Conservation (phyloP, 306 rosid species). For the Prunus davidiana region DNA sequence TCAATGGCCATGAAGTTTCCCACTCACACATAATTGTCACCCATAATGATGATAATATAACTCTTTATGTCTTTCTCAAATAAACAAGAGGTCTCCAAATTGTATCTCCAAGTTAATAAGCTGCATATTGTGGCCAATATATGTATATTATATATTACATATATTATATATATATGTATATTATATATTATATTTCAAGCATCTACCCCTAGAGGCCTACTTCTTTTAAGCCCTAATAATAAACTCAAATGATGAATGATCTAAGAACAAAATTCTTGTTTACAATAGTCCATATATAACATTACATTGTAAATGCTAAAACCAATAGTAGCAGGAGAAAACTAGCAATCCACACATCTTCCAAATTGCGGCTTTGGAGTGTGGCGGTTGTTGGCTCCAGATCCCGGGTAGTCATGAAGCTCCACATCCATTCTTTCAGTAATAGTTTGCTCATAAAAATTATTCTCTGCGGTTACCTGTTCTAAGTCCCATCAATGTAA, state of each 20-base stretch:
- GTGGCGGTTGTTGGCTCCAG: constrained; percentile 84
- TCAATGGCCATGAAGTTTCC: not conserved
- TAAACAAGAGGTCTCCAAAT: not conserved
- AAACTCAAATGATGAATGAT: constrained; percentile 22
- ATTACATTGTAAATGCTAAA: not conserved
- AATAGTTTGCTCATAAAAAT: constrained; percentile 23
- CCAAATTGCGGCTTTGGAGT: constrained; percentile 63
- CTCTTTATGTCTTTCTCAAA: not conserved
- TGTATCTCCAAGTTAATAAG: not conserved
- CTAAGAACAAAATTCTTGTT: constrained; percentile 23
- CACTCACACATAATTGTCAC: not conserved
- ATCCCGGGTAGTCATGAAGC: constrained; percentile 74
- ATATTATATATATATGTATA: too few relatives aligned
- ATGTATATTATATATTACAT: too few relatives aligned
- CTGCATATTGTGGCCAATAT: too few relatives aligned
- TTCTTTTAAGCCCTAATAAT: not conserved
- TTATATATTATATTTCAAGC: not conserved
- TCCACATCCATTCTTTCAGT: constrained; percentile 62
- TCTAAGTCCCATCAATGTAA: not conserved
- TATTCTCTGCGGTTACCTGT: constrained; percentile 39
- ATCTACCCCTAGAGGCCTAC: constrained; percentile 13
- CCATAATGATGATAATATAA: too few relatives aligned
- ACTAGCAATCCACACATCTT: constrained; percentile 38
- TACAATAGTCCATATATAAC: constrained; percentile 2
- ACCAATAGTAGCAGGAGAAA: not conserved